Percentiles rank a stretch among this genome's conserved stretches.
phyloP scores from a whole-genome alignment of 208 protist species.

The Tritrichomonas musculus region DNA sequence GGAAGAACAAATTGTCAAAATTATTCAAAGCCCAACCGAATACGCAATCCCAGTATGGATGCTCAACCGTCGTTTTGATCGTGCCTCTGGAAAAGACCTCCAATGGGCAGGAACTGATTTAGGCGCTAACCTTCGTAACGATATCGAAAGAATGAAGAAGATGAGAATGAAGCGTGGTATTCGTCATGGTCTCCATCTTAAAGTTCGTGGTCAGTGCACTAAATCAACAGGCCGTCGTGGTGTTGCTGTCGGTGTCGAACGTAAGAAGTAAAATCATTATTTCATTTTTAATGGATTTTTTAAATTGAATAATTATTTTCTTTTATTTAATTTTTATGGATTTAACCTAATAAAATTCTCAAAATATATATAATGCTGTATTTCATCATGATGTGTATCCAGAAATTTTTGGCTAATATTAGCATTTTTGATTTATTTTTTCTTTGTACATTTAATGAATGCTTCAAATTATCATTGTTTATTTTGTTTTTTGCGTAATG shows the following conservation, averaged over 20 bases:
- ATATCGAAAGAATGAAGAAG: slow-evolving; percentile 33
- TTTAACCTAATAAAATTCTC: too few species aligned
- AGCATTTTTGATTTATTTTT: too few species aligned
- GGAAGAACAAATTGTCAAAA: not conserved
- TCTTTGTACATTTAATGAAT: too few species aligned
- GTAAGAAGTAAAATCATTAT: not conserved
- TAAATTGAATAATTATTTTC: too few species aligned
- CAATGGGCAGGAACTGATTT: slow-evolving; percentile 28
- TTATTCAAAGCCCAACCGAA: slow-evolving; percentile 34
- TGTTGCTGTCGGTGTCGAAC: slow-evolving; percentile 29
- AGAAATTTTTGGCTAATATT: too few species aligned
- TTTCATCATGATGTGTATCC: too few species aligned
- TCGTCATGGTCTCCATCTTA: slow-evolving; percentile 1
- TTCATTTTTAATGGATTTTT: too few species aligned
- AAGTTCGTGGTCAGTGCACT: slow-evolving; percentile 32
- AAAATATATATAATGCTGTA: too few species aligned
- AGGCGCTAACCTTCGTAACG: not conserved
- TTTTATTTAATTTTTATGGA: too few species aligned
- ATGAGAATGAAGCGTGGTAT: slow-evolving; percentile 35
- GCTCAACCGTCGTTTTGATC: slow-evolving; percentile 21
- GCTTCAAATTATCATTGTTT: too few species aligned
- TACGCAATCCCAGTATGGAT: slow-evolving; percentile 17
- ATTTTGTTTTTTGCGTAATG: too few species aligned
- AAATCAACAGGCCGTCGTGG: slow-evolving; percentile 25
- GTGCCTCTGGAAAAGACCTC: not conserved